phyloP scores from a whole-genome alignment of 306 rosid species.

The Vachellia collinsii region DNA sequence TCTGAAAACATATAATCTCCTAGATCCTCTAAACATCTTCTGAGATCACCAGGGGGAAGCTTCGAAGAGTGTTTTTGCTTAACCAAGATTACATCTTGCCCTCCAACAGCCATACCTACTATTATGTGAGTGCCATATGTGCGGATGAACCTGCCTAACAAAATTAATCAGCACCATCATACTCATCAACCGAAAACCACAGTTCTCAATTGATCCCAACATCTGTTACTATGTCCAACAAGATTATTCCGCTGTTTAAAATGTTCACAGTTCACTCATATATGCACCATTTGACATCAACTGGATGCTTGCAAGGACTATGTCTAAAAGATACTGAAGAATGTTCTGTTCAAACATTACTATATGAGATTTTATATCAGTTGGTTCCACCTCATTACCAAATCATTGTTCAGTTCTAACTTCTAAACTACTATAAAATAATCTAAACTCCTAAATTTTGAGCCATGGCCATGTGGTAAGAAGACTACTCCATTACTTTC shows the following conservation, averaged over 20 bases:
- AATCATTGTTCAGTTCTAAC: slow-evolving; percentile 4
- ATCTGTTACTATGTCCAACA: slow-evolving; percentile 23
- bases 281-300: not conserved
- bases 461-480: not conserved
- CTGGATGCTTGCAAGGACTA: slow-evolving; percentile 10
- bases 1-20: slow-evolving; percentile 92
- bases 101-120: slow-evolving; percentile 94
- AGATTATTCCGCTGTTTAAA: slow-evolving; percentile 21
- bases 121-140: slow-evolving; percentile 88
- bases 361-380: not conserved
- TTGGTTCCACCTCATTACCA: slow-evolving; percentile 21
- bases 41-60: slow-evolving; percentile 77
- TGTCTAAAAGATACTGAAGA: slow-evolving; percentile 16
- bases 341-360: not conserved
- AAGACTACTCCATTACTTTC: not conserved
- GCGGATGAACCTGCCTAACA: slow-evolving; percentile 87
- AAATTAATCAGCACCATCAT: slow-evolving; percentile 57
- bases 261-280: not conserved
- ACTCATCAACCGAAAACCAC: slow-evolving; percentile 37
- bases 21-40: slow-evolving; percentile 88
- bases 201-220: slow-evolving; percentile 18
- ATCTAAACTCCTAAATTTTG: not conserved
- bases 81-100: slow-evolving; percentile 89
- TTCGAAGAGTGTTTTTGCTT: slow-evolving; percentile 83
- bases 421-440: not conserved